Base-by-base conservation (phyloP, 164 flowering plant species). In the Berberis thunbergii region DNA sequence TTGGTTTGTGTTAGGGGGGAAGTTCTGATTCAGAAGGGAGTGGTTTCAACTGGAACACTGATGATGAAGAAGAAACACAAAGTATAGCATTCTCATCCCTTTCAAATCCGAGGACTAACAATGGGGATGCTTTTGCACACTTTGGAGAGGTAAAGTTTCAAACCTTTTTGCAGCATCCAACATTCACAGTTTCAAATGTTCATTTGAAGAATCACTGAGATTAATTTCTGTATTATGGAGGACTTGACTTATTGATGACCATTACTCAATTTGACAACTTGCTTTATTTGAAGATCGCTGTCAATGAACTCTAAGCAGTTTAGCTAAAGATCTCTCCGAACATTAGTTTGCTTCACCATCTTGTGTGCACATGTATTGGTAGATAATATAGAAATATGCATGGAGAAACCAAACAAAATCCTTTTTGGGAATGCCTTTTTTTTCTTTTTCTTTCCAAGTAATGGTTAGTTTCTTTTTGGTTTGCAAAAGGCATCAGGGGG, bases 1-100 rank as follows among this genome's bases (percentile, higher is more conserved):
- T 44, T 41, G 48, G 12, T 26, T 26, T 60, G 41, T 53, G 41
- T 48, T 49, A 73, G 79, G 75, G 54, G 76, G 66, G 9, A 46
- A 62, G 59, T 26, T 26, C 38, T 45, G 70, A 69, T 44, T 59
- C 49, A 45, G 79, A 68, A 52, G 75, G 60, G 39, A 73, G 72
- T 71, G 73, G 58, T n/a, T 62, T 72, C 66, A 60, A 70, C 43
- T 76, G 80, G 80, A 72, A 66, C 48, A 70, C 57, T 54, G 80
- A 77, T 26, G 85, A 86, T 65, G 92, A 83, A 62, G 61, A 60
- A 4, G 87, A 81, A 66, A 66, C 65, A 63, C 67, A 65, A 43
- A 74, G 61, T 43, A 60, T 50, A 38, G 13, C 62, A 39, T 45
- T 65, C 4, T 70, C 76, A 7, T 63, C 78, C 13, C 11, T 57